Evolutionary conservation across 2,329 filamentous ascomycete genomes (phyloP).

Genomic region (Nannizziopsis arthrosporioides): DNA sequence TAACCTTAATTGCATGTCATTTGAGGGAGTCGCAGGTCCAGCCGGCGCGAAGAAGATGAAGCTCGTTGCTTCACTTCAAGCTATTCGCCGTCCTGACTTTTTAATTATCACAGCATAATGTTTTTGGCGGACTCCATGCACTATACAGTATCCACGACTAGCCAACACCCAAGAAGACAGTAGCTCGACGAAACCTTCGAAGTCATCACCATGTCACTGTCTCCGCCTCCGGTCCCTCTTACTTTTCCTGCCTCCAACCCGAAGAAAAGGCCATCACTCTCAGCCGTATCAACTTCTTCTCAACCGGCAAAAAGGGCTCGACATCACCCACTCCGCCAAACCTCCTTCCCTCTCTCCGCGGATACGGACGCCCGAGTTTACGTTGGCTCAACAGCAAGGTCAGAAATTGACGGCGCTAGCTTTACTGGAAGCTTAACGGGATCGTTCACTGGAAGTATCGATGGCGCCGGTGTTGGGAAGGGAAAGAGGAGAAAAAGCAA

Average conservation of each 20-base stretch:
- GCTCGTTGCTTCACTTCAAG: no score
- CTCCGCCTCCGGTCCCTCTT: slow-evolving; percentile 14
- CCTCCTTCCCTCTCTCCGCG: slow-evolving; percentile 32
- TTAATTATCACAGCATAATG: background rate
- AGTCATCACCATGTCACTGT: slow-evolving; percentile 9
- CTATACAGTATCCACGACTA: background rate
- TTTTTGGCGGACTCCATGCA: background rate
- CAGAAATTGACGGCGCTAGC: slow-evolving; percentile 27
- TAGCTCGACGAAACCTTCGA: background rate
- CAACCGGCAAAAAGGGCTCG: slow-evolving; percentile 23
- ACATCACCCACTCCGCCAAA: slow-evolving; percentile 39
- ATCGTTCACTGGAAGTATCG: slow-evolving; percentile 32
- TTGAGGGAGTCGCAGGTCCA: no score
- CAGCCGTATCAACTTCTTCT: slow-evolving; percentile 12
- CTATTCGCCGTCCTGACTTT: no score
- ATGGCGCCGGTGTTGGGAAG: slow-evolving; percentile 25
- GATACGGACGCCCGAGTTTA: slow-evolving; percentile 24
- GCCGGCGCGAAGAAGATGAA: no score
- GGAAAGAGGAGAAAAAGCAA: slow-evolving; percentile 23
- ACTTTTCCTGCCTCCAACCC: slow-evolving; percentile 13
- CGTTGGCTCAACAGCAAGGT: slow-evolving; percentile 15
- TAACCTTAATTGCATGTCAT: no score
- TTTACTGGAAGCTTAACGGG: slow-evolving; percentile 35
- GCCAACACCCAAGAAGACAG: background rate
- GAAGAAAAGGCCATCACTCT: slow-evolving; percentile 16